Base-by-base conservation (phyloP, 2,329 filamentous ascomycete species). In the Cercospora brassicicola region DNA sequence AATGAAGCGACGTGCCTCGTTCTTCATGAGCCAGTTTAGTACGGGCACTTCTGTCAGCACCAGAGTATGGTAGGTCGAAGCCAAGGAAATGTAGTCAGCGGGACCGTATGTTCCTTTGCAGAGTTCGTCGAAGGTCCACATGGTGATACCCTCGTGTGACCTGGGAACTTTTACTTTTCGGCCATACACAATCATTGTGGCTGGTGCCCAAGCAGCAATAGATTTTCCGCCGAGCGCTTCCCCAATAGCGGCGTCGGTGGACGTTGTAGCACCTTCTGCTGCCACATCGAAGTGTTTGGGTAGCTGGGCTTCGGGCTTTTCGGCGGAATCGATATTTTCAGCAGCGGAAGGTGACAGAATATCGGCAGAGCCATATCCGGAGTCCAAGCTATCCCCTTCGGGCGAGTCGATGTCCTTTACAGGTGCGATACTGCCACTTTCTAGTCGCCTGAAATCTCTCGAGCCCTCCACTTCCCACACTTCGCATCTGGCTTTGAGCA, bases 381-480 rank as follows among this genome's bases (percentile, higher is more conserved):
- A 64, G 59, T 42, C 45, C 10, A 51, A 33, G 33, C 9, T n/a
- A 10, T 70, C 66, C 6, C 33, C 69, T 42, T 71, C 69, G 5
- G 72, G 65, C 30, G 67, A 28, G 31, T 69, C 57, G 20, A 72
- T 62, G 23, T 66, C 66, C 53, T 66, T 72, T 3, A 66, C 59
- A 1, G 75, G 72, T 7, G 75, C 71, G 10, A 73, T 62, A 30
- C 69, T 72, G 15, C 79, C 79, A 31, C 77, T 80, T 63, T 90
- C 87, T 61, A 85, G 81, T 72, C 91, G 83, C 83, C 91, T 73
- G 68, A 83, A 94, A 75, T 95, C 92, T 65, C 83, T 87, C 1
- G 86, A 85, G 1, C 91, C 89, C 72, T 92, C 90, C 86, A 94
- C 93, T 76, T 94, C 90, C 90, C 91, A 94, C 60, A 94, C 89